Evolutionary conservation across 2,329 filamentous ascomycete genomes (phyloP).

Genomic region (Colletotrichum sp.): DNA sequence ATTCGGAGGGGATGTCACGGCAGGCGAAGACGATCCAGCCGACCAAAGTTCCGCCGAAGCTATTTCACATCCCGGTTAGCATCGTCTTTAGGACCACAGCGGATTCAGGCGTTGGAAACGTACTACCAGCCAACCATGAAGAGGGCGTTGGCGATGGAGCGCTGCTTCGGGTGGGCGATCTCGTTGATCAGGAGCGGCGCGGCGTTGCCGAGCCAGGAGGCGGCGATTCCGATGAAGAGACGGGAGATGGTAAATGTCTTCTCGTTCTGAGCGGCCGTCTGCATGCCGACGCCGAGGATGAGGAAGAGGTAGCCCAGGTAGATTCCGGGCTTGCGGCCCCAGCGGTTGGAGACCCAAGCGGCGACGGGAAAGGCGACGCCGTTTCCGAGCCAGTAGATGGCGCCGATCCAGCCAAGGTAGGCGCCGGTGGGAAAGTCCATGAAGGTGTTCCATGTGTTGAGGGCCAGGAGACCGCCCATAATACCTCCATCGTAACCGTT

Average conservation of each 20-base stretch:
- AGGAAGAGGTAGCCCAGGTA: conserved; percentile 8
- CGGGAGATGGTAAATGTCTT: conserved; percentile 36
- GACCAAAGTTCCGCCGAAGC: conserved; percentile 40
- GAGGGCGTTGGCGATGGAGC: conserved; percentile 10
- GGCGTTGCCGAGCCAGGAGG: conserved; percentile 29
- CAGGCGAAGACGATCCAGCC: conserved; percentile 30
- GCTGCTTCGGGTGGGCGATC: conserved; percentile 35
- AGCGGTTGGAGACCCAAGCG: conserved; percentile 35
- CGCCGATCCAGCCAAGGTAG: conserved; percentile 41
- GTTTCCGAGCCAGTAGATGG: conserved; percentile 43
- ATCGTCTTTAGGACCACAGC: background rate
- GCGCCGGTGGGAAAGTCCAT: conserved; percentile 41
- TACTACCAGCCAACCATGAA: conserved; percentile 1
- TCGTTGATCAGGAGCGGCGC: conserved; percentile 40
- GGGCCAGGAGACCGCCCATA: conserved; percentile 50
- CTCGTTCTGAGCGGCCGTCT: conserved; percentile 26
- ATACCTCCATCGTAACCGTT: conserved; percentile 42
- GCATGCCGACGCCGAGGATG: conserved; percentile 25
- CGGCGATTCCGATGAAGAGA: conserved; percentile 37
- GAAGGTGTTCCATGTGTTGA: conserved; percentile 44
- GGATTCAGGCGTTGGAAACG: conserved; percentile 17
- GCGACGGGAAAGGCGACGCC: conserved; percentile 34
- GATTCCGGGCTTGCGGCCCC: conserved; percentile 15
- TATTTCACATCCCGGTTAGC: accelerated
- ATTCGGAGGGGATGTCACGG: background rate